These are phyloP conservation scores for Tricholoma terreum DNA, from an alignment of 768 basidiomycete species.

Conservation along the genomic window DNA sequence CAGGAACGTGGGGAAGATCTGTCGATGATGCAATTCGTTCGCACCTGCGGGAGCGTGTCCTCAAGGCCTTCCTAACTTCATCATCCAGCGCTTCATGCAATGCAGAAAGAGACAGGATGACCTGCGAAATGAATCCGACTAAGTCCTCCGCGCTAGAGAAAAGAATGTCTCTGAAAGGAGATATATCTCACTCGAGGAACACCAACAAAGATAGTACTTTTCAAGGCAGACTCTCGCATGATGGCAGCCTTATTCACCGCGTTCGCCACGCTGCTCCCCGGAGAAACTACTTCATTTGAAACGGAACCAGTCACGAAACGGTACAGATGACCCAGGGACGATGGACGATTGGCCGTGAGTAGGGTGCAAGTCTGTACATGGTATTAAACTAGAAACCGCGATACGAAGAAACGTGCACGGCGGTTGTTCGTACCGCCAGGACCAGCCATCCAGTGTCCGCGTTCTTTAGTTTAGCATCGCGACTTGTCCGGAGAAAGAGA, in stretches of 20 bases:
- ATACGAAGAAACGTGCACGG: constrained; percentile 9
- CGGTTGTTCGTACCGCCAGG: constrained; percentile 49
- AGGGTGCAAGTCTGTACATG: constrained; percentile 72
- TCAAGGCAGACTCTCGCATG: constrained; percentile 87
- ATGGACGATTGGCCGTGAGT: constrained; percentile 78
- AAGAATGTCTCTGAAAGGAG: constrained; percentile 6
- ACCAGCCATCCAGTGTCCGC: constrained; percentile 82
- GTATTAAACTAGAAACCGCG: constrained; percentile 9
- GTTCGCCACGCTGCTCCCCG: constrained; percentile 42
- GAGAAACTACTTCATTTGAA: constrained; percentile 34
- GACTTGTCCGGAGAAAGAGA: constrained; percentile 59
- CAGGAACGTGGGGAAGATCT: constrained; percentile 13
- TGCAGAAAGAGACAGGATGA: constrained; percentile 78
- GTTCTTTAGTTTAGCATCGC: constrained; percentile 59
- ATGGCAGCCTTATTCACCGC: constrained; percentile 73
- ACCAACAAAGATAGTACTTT: constrained; percentile 86
- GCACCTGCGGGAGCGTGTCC: constrained; percentile 66
- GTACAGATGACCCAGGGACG: constrained; percentile 77
- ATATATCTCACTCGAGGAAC: constrained; percentile 69
- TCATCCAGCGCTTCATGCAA: constrained; percentile 75
- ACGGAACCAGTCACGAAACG: constrained; percentile 63
- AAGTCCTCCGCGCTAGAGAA: constrained; percentile 11
- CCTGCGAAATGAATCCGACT: constrained; percentile 40
- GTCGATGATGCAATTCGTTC: constrained; percentile 11
- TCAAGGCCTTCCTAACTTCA: constrained; percentile 72